These are phyloP conservation scores for Pseudoneurospora amorphoporcata DNA, from an alignment of 495 filamentous ascomycete species.

Conservation along the genomic window DNA sequence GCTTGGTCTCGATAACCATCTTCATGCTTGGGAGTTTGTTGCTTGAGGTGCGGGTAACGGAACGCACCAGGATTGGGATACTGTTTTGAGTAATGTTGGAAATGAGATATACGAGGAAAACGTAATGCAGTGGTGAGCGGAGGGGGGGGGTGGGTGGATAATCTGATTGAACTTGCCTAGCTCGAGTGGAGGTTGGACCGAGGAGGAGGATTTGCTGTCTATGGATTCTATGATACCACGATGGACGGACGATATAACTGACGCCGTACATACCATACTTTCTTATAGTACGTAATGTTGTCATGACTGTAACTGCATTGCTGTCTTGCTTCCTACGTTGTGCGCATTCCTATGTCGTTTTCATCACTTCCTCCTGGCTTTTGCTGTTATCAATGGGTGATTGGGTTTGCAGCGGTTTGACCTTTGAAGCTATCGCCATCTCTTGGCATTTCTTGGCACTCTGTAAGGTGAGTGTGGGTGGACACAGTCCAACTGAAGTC, in stretches of 20 bases:
- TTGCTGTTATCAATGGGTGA: not conserved
- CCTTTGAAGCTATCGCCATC: too few species aligned
- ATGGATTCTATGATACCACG: not conserved
- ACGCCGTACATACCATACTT: not conserved
- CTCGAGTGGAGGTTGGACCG: not conserved
- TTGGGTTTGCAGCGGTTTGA: not conserved
- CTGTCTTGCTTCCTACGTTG: not conserved
- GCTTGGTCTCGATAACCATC: not conserved
- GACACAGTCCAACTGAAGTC: too few species aligned
- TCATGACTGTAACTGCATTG: not conserved
- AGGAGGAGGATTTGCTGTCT: not conserved
- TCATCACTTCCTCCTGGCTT: accelerated
- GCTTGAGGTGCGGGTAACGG: not conserved
- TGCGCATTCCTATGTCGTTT: accelerated
- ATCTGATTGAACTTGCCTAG: not conserved
- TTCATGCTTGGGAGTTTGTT: not conserved
- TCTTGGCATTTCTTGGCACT: too few species aligned
- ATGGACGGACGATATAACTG: not conserved
- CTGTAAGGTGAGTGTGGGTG: too few species aligned
- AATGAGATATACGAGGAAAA: not conserved
- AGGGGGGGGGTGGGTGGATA: not conserved
- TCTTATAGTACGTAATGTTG: not conserved
- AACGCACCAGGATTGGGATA: not conserved
- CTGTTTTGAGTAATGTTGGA: not conserved
- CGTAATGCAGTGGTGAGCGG: not conserved